These are phyloP conservation scores for Penicillium sp. DNA, from an alignment of 2,329 filamentous ascomycete species.

Conservation along the genomic window DNA sequence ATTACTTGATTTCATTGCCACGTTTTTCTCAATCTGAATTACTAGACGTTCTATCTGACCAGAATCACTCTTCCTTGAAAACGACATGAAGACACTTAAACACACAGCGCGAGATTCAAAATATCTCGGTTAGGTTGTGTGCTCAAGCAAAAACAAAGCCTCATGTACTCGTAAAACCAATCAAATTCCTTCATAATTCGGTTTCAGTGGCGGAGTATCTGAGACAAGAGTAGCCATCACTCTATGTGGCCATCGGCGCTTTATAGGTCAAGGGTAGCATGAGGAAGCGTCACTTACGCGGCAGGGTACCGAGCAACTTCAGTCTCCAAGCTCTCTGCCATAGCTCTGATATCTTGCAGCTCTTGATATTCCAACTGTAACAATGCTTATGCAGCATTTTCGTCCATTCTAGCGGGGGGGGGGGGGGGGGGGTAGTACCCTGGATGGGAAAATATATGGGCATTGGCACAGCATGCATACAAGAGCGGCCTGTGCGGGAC, in stretches of 20 bases:
- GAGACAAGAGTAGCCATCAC: neutral
- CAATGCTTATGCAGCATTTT: neutral
- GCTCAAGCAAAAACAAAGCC: too few relatives aligned
- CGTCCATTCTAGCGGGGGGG: neutral
- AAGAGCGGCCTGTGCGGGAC: constrained; percentile 62
- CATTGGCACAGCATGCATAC: constrained; percentile 67
- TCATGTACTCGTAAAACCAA: too few relatives aligned
- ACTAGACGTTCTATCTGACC: too few relatives aligned
- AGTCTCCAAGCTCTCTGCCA: neutral
- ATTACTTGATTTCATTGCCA: too few relatives aligned
- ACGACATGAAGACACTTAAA: too few relatives aligned
- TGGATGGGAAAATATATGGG: constrained; percentile 36
- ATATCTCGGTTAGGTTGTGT: too few relatives aligned
- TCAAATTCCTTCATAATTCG: neutral
- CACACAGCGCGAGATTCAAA: too few relatives aligned
- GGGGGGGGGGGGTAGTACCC: too few relatives aligned
- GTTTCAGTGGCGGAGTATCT: neutral
- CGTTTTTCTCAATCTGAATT: too few relatives aligned
- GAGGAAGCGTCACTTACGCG: neutral
- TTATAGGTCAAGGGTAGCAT: neutral
- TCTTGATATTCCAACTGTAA: neutral
- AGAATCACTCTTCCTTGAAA: too few relatives aligned
- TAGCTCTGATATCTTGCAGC: neutral
- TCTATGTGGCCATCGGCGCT: neutral
- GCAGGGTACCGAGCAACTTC: neutral